A percentile compares a stretch with the other conserved stretches of the same genome.
Evolutionary conservation across 2,329 filamentous ascomycete species (phyloP).

Genomic region (Dothiorella sarmentorum): DNA sequence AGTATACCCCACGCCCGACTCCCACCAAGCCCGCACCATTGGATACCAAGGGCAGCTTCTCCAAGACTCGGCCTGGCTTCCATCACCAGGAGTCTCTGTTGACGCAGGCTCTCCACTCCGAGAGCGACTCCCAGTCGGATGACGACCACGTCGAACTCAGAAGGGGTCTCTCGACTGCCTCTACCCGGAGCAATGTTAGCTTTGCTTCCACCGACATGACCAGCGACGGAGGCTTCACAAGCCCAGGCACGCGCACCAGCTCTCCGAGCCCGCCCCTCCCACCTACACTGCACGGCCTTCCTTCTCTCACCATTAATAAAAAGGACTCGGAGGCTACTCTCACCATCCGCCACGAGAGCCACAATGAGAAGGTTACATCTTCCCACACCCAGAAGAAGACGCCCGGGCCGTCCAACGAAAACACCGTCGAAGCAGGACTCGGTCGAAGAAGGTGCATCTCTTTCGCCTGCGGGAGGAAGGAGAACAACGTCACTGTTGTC

Average conservation of each 20-base stretch:
- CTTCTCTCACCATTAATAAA: slow-evolving; percentile 38
- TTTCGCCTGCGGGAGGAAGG: slow-evolving; percentile 70
- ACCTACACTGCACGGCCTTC: slow-evolving; percentile 45
- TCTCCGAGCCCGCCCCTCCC: slow-evolving; percentile 85
- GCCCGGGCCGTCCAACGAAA: slow-evolving; percentile 44
- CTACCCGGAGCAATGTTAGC: slow-evolving; percentile 76
- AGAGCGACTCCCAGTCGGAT: slow-evolving; percentile 39
- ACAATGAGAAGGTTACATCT: slow-evolving; percentile 18
- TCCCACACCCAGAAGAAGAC: slow-evolving; percentile 25
- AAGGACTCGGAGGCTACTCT: slow-evolving; percentile 32
- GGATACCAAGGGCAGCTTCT: slow-evolving; percentile 39
- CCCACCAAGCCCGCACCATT: slow-evolving; percentile 37
- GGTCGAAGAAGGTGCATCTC: slow-evolving; percentile 86
- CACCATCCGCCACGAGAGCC: slow-evolving; percentile 37
- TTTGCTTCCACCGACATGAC: slow-evolving; percentile 84
- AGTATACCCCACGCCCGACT: slow-evolving; percentile 46
- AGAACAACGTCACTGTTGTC: slow-evolving; percentile 42
- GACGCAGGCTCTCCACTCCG: slow-evolving; percentile 71
- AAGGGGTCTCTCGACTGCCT: slow-evolving; percentile 53
- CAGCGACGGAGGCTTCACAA: slow-evolving; percentile 90
- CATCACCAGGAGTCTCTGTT: slow-evolving; percentile 75
- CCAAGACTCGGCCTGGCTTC: slow-evolving; percentile 47
- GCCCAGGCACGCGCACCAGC: slow-evolving; percentile 73
- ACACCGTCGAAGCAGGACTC: slow-evolving; percentile 59
- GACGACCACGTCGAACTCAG: slow-evolving; percentile 38